Evolutionary conservation across 441 rosid genomes (phyloP).

Genomic region (Eutrema salsugineum): DNA sequence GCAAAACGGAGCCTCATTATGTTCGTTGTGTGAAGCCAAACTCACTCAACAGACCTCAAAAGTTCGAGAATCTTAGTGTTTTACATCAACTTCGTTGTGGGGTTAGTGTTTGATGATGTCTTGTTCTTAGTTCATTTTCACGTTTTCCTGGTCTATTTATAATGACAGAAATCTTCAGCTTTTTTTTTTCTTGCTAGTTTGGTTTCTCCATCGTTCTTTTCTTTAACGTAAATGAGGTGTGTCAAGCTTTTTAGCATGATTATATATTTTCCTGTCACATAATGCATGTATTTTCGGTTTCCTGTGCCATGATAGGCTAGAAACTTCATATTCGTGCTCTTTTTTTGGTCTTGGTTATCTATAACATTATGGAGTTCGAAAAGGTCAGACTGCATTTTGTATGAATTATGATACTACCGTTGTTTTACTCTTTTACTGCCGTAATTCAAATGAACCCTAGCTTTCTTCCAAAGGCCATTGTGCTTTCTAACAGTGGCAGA

Average conservation of each 20-base stretch:
- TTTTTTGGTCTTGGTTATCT: neutral
- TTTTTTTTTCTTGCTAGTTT: slow-evolving; percentile 5
- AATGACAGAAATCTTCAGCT: neutral
- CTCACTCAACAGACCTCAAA: slow-evolving; percentile 84
- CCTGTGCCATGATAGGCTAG: slow-evolving; percentile 15
- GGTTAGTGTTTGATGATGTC: slow-evolving; percentile 61
- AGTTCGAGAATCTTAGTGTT: slow-evolving; percentile 80
- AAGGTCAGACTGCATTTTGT: neutral
- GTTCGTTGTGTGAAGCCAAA: slow-evolving; percentile 99
- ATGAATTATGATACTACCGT: neutral
- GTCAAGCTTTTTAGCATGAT: neutral
- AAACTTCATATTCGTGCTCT: neutral
- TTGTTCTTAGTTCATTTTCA: slow-evolving; percentile 9
- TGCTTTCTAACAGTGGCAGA: neutral
- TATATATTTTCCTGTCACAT: slow-evolving; percentile 6
- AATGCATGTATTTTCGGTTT: neutral
- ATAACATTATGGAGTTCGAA: neutral
- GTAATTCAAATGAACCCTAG: neutral
- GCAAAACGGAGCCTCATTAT: slow-evolving; percentile 91
- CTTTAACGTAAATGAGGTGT: neutral
- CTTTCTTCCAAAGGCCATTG: neutral
- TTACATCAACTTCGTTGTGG: slow-evolving; percentile 97
- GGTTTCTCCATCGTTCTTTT: neutral
- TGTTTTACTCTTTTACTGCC: neutral
- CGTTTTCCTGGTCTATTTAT: neutral